Evolutionary conservation across 495 filamentous ascomycete genomes (phyloP), one percentile per base, ranked within the genome.

Genomic region (Neurospora sp.): DNA sequence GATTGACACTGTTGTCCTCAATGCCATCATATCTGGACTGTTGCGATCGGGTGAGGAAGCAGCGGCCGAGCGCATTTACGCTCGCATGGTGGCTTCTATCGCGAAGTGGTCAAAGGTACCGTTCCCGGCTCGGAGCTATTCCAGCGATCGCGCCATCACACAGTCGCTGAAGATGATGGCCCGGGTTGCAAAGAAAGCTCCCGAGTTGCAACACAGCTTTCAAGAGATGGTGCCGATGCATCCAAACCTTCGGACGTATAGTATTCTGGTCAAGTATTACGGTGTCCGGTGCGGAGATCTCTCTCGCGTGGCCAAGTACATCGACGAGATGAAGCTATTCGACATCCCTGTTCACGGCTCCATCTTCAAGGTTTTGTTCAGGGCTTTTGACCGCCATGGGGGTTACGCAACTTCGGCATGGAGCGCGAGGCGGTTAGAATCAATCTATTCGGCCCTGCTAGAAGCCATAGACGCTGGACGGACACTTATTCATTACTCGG

Each of bases 1-100:
- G 18, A 90, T 99, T 39, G 94, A 98, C 80, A 96, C 93, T 0
- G 87, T 91, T 6, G 92, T 93, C 14, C 83, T 98, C 77, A 98
- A 98, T 78, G 91, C 91, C 73, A 86, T 98, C 76, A 92, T 97
- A 73, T 85, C 89, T 2, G 90, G 94, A 3, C 87, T 98, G 31
- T 83, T 98, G 46, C 85, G 87, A 72, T 88, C 89, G 3, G 90
- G 90, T 39, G 93, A 98, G 76, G 83, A 88, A 5, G 80, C 83
- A 35, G 90, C 90, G 1, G 96, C 94, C 3, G 89, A 94, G 76
- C 85, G 90, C 66, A 84, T 97, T 5, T 97, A 96, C 79, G 85
- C 89, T 71, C 89, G 90, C 69, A 97, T 98, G 93, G 94, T 92
- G 79, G 78, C 72, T 2, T 39, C 88, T 18, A 80, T 84, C n/a